phyloP scores from a whole-genome alignment of 257 asterid genomes.

The Petunia axillaris region DNA sequence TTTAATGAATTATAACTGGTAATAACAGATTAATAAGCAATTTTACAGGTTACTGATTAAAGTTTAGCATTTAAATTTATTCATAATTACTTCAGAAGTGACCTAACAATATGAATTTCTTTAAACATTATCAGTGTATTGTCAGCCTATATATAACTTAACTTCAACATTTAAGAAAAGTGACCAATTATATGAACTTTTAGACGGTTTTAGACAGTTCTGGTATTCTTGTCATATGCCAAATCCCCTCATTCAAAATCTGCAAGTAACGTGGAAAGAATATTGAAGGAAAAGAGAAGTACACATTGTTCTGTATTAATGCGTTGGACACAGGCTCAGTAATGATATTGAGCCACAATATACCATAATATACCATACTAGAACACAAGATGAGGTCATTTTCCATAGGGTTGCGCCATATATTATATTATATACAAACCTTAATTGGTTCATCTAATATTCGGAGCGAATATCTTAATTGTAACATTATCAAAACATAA shows the following conservation, averaged over 20 bases:
- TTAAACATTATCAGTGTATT: no score
- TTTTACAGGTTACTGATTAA: no score
- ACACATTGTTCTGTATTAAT: slow-evolving; percentile 18
- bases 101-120: no score
- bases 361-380: slow-evolving; percentile 33
- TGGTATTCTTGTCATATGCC: not conserved
- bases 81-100: no score
- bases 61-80: no score
- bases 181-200: no score
- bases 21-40: no score
- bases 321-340: slow-evolving; percentile 23
- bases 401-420: slow-evolving; percentile 31
- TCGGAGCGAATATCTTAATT: not conserved
- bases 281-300: slow-evolving; percentile 8
- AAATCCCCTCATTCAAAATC: not conserved
- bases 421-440: not conserved
- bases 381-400: slow-evolving; percentile 38
- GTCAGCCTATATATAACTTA: no score
- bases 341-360: slow-evolving; percentile 30
- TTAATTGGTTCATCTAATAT: not conserved
- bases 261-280: not conserved
- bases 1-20: no score
- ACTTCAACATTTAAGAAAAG: no score
- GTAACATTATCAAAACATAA: not conserved
- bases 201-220: not conserved